These are phyloP conservation scores for Parastagonospora avenae DNA, from an alignment of 2,329 filamentous ascomycete genomes.

Conservation along the genomic window DNA sequence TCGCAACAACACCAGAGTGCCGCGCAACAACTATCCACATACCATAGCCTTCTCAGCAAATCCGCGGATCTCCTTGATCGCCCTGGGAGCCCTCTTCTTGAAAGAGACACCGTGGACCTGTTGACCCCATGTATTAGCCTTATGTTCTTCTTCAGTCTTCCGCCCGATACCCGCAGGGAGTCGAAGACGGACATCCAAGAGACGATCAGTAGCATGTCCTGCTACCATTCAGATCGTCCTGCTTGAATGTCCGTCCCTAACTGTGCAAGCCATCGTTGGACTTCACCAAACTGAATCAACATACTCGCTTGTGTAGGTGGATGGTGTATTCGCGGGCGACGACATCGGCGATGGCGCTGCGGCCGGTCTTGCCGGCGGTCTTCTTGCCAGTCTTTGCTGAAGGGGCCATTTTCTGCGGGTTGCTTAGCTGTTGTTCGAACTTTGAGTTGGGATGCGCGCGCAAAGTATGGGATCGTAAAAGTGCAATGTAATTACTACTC, in stretches of 20 bases:
- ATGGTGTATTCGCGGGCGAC: slow-evolving; percentile 99
- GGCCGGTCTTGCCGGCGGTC: slow-evolving; percentile 68
- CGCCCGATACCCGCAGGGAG: slow-evolving; percentile 59
- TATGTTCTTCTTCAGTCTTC: slow-evolving; percentile 63
- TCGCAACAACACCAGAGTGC: not conserved
- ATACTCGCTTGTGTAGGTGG: slow-evolving; percentile 99
- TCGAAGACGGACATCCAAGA: slow-evolving; percentile 10
- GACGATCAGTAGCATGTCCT: not conserved
- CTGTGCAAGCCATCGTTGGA: slow-evolving; percentile 62
- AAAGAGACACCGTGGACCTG: slow-evolving; percentile 96
- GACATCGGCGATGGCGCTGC: slow-evolving; percentile 98
- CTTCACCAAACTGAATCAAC: slow-evolving; percentile 75
- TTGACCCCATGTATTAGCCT: slow-evolving; percentile 53
- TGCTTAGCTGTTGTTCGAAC: slow-evolving; percentile 22
- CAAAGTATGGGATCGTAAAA: not conserved
- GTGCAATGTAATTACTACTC: slow-evolving; percentile 1
- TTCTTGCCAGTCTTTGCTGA: slow-evolving; percentile 60
- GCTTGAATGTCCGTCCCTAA: slow-evolving; percentile 18
- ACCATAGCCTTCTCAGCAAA: slow-evolving; percentile 97
- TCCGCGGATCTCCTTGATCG: slow-evolving; percentile 99
- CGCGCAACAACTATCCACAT: slow-evolving; percentile 52
- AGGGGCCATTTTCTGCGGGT: slow-evolving; percentile 47
- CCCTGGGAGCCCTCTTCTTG: slow-evolving; percentile 99
- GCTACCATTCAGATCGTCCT: slow-evolving; percentile 24
- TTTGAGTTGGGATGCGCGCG: not conserved